phyloP scores from a whole-genome alignment of 345 rosid genomes.

The Orychophragmus violaceus region DNA sequence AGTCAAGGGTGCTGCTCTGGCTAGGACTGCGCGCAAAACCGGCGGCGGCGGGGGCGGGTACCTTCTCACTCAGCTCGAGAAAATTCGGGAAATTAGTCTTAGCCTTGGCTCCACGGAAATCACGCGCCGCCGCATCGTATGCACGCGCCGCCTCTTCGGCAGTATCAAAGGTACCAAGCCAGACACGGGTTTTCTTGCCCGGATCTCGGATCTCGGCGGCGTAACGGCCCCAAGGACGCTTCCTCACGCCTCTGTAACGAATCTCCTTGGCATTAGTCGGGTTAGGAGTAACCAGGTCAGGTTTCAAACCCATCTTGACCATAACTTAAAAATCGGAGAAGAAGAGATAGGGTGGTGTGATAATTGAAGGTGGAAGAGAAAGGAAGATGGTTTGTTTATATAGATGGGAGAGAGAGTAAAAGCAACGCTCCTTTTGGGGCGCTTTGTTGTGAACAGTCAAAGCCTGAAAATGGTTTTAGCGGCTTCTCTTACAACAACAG shows the following conservation, averaged over 20 bases:
- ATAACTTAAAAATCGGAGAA: not conserved
- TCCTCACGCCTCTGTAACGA: conserved; percentile 82
- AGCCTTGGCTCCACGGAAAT: conserved; percentile 78
- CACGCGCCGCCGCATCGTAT: conserved; percentile 78
- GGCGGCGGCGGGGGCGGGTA: not conserved
- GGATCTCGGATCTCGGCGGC: conserved; percentile 99
- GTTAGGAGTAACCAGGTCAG: conserved; percentile 23
- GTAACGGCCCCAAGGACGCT: conserved; percentile 93
- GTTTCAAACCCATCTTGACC: conserved; percentile 28
- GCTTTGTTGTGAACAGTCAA: conserved; percentile 48
- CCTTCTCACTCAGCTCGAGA: conserved; percentile 35
- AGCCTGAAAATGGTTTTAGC: conserved; percentile 32
- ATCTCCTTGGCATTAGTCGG: conserved; percentile 42
- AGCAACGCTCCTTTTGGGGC: conserved; percentile 50
- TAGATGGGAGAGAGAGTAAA: conserved; percentile 23
- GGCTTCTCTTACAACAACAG: conserved; percentile 42
- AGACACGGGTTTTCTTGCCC: conserved; percentile 80
- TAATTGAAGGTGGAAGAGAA: conserved; percentile 24
- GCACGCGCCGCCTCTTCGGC: conserved; percentile 96
- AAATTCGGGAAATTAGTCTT: conserved; percentile 78
- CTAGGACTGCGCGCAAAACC: conserved; percentile 52
- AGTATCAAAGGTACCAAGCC: conserved; percentile 92
- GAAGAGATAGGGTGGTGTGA: not conserved
- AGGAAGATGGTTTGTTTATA: not conserved
- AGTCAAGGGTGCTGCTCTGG: conserved; percentile 77